Conservation (phyloP, 768 basidiomycete genomes). For the Kockovaella imperatae region DNA sequence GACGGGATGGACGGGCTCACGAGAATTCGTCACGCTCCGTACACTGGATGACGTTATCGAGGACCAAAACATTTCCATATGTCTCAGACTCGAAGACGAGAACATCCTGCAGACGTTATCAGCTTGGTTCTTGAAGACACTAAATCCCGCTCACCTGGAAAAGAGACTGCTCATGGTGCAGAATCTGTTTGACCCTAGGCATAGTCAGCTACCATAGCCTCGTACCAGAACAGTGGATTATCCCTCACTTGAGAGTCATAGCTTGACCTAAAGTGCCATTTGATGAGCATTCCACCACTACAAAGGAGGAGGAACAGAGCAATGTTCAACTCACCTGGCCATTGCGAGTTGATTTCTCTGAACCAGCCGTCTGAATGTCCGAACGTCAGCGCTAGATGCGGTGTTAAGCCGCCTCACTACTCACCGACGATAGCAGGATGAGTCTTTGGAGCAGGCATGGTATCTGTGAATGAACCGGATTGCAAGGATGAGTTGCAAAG, state of each 20-base stretch:
- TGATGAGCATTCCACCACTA: slow-evolving; percentile 1
- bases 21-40: slow-evolving; percentile 99
- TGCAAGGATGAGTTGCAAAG: too few relatives aligned
- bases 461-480: too few relatives aligned
- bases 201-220: neutral
- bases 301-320: slow-evolving; percentile 6
- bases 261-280: slow-evolving; percentile 63
- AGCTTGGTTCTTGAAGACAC: neutral
- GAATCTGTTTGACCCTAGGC: slow-evolving; percentile 70
- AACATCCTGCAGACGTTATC: slow-evolving; percentile 55
- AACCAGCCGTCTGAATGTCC: slow-evolving; percentile 75
- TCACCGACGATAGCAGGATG: slow-evolving; percentile 45
- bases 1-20: slow-evolving; percentile 35
- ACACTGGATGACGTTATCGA: slow-evolving; percentile 93
- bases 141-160: slow-evolving; percentile 55
- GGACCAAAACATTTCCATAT: slow-evolving; percentile 90
- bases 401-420: slow-evolving; percentile 1
- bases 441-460: slow-evolving; percentile 38
- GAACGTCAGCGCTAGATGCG: neutral
- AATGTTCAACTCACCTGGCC: slow-evolving; percentile 53
- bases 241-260: slow-evolving; percentile 68
- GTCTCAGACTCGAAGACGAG: slow-evolving; percentile 94
- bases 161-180: slow-evolving; percentile 84
- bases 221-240: neutral
- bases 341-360: slow-evolving; percentile 86